Conservation (phyloP, 1,284 basidiomycete genomes). For the Omphalotus olearius region DNA sequence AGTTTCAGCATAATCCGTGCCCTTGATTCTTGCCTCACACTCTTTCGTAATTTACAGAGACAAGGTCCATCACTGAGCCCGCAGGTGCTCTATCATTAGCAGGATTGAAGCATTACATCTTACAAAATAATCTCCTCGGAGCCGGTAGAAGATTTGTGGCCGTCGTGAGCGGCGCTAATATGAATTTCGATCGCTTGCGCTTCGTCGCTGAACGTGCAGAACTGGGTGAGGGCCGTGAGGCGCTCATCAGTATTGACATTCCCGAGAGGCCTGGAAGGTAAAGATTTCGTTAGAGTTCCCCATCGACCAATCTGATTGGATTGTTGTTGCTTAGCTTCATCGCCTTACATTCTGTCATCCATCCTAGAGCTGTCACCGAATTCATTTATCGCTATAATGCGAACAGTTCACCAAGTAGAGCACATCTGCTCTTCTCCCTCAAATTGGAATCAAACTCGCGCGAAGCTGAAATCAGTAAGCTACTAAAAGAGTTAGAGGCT, state of each 20-base stretch:
- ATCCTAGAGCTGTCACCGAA: constrained; percentile 93
- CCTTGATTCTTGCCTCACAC: neutral
- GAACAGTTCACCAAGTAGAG: constrained; percentile 44
- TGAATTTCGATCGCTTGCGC: constrained; percentile 96
- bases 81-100: constrained; percentile 95
- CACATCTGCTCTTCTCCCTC: constrained; percentile 92
- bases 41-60: constrained; percentile 53
- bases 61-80: constrained; percentile 92
- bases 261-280: constrained; percentile 90
- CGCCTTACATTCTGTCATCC: constrained; percentile 81
- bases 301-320: neutral
- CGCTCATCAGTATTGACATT: constrained; percentile 88
- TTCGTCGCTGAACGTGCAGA: constrained; percentile 99
- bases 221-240: constrained; percentile 93
- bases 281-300: constrained; percentile 22
- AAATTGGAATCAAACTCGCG: constrained; percentile 68
- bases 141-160: constrained; percentile 88
- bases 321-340: constrained; percentile 78
- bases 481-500: constrained; percentile 59
- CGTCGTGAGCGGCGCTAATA: constrained; percentile 94
- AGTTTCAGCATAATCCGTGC: constrained; percentile 17
- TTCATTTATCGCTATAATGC: constrained; percentile 89
- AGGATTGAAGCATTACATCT: constrained; percentile 87
- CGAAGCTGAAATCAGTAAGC: constrained; percentile 60
- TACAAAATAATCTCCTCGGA: constrained; percentile 76